Evolutionary conservation across 208 protist genomes (phyloP), one percentile per base, ranked within the genome.

Genomic region (Trypanosoma mega): DNA sequence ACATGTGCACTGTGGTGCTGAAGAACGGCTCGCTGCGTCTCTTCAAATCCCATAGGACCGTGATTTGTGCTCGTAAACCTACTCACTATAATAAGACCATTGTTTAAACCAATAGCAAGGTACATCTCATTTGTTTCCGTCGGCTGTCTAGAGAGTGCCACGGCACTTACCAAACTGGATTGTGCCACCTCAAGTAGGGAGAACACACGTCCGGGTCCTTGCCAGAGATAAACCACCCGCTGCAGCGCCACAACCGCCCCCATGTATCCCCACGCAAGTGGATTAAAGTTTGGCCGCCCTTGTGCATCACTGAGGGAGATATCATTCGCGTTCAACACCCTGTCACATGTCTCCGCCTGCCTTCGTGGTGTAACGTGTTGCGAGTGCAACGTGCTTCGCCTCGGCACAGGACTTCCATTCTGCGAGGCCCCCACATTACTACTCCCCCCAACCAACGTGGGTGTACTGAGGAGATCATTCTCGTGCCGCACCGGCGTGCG

Each of bases 181-280:
- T 37, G 11, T 8, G 26, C 1, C 16, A 47, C 16, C 11, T 57
- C 37, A 60, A 57, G 55, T 16, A 72, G 29, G 24, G 34, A 16
- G 31, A 30, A 31, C 29, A 49, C 27, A 18, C 30, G 43, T 14
- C 29, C 50, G 14, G 56, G 57, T 18, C 43, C 57, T 26, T 63
- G 71, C 62, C 61, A 71, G 9, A 77, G 46, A 50, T 66, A 68
- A 33, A 72, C 65, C 30, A 20, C 52, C 20, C 21, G 45, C n/a
- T 67, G 50, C 24, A 68, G 23, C 31, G 71, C 71, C 45, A 77
- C 47, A 27, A 77, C 24, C 12, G 51, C 59, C 29, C 71, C 71
- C 21, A 62, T 30, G 44, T 57, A 33, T 41, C 71, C 71, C 71
- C 64, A 77, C 26, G 62, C 59, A 31, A 77, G 51, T 23, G 63